Base-by-base conservation (phyloP, 257 asterid species). In the Ilex aquifolium region DNA sequence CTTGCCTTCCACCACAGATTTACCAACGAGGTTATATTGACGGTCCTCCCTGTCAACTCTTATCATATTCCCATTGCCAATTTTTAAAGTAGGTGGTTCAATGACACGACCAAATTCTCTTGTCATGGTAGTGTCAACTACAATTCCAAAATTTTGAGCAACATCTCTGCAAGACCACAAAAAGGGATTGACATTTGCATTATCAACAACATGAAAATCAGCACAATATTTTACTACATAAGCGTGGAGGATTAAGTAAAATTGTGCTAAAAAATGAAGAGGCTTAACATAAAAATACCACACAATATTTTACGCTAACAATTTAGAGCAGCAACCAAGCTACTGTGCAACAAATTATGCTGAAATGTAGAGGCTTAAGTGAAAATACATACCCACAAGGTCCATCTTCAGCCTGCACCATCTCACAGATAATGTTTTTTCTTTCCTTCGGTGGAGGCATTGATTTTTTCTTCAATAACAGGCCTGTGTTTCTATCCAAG, bases 371-470 rank as follows among this genome's bases (percentile, higher is more conserved):
- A 36, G 1, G 42, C 42, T 46, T 12, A 46, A 59, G 21, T 60
- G 60, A 64, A 44, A 15, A 56, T 31, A 77, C 79, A 17, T 82
- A 85, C 96, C 96, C 95, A 56, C 73, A 73, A 62, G 96, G 95
- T 60, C 95, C 96, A 79, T 88, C 95, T 54, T 60, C 16, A 55
- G 82, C 88, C 58, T 54, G 76, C 79, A 88, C 75, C 83, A 80
- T 82, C 64, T 72, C 81, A 60, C 65, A 57, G 49, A 83, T 83
- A 29, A 70, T 40, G 12, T 52, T 51, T 67, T 57, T 74, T 60
- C 96, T 80, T n/a, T 71, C 76, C 2, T 21, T 56, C 14, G 95
- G 89, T 57, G 48, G 31, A 72, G 79, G 77, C 51, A 85, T 61
- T 15, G 83, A 76, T 70, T 74, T 65, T 10, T 57, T 61, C 59